These are phyloP conservation scores for Globisporangium megalacanthum DNA, from an alignment of 352 stramenopile species.

Conservation along the genomic window DNA sequence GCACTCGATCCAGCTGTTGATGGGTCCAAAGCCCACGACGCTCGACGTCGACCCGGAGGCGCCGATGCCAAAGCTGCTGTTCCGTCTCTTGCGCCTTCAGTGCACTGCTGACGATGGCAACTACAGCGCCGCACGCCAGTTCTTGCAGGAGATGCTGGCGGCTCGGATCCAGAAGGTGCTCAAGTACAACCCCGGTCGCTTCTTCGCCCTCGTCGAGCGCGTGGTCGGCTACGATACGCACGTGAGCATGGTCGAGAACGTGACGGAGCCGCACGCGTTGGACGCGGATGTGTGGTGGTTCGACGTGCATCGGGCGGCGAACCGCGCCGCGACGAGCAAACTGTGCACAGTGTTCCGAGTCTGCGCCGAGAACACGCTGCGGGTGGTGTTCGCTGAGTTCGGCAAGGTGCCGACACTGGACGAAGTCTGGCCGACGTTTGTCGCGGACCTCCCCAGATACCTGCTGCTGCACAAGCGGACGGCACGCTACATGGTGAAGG, in stretches of 20 bases:
- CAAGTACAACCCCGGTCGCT: conserved; percentile 42
- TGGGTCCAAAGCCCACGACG: conserved; percentile 16
- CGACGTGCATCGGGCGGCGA: conserved; percentile 10
- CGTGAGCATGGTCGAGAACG: conserved; percentile 22
- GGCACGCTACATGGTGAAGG: conserved; percentile 32
- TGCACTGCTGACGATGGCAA: background rate
- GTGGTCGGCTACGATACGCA: conserved; percentile 45
- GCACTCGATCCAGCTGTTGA: conserved; percentile 45
- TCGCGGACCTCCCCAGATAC: conserved; percentile 43
- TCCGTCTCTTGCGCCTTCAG: conserved; percentile 36
- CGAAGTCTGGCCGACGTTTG: conserved; percentile 46
- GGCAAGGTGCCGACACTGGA: conserved; percentile 14
- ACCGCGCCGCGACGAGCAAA: conserved; percentile 15
- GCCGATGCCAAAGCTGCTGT: conserved; percentile 51
- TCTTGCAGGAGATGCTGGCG: conserved; percentile 51
- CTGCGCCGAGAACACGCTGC: conserved; percentile 30
- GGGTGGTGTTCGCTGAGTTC: conserved; percentile 7
- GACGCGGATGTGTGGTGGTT: conserved; percentile 31
- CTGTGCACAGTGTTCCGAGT: conserved; percentile 23
- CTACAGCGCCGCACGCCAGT: conserved; percentile 13
- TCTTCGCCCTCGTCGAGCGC: conserved; percentile 34
- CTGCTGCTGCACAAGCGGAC: conserved; percentile 56
- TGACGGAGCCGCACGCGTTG: conserved; percentile 32
- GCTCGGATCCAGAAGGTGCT: conserved; percentile 43
- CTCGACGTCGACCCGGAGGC: conserved; percentile 35